phyloP scores from a whole-genome alignment of 306 rosid genomes.

The Trifolium repens region DNA sequence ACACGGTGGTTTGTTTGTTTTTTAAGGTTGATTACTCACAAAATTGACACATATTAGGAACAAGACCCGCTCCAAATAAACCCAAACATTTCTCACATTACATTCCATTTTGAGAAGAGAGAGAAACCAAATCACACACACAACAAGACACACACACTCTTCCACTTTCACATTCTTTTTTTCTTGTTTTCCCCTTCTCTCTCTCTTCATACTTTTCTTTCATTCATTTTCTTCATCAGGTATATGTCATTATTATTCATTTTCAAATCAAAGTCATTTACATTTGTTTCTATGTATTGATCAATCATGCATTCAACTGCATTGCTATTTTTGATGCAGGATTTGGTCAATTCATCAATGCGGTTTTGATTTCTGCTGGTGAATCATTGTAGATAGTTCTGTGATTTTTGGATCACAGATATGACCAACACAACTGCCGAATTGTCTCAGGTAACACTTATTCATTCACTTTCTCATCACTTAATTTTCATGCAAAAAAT shows the following conservation, averaged over 20 bases:
- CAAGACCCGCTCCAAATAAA: slow-evolving; percentile 55
- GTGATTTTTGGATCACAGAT: slow-evolving; percentile 65
- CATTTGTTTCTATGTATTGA: not conserved
- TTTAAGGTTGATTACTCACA: not conserved
- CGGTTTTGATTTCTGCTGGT: slow-evolving; percentile 44
- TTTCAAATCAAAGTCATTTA: not conserved
- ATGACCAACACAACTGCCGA: slow-evolving; percentile 75
- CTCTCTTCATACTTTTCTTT: slow-evolving; percentile 5
- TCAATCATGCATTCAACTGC: slow-evolving; percentile 23
- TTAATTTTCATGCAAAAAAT: not conserved
- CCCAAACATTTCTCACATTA: slow-evolving; percentile 52
- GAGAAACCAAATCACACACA: slow-evolving; percentile 27
- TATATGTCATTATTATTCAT: slow-evolving; percentile 13
- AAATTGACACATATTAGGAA: slow-evolving; percentile 36
- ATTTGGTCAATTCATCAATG: slow-evolving; percentile 38
- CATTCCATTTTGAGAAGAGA: slow-evolving; percentile 51
- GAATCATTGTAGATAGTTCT: slow-evolving; percentile 47
- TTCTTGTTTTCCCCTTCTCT: not conserved
- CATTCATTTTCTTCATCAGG: slow-evolving; percentile 26
- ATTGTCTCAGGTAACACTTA: slow-evolving; percentile 57
- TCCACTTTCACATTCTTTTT: slow-evolving; percentile 33
- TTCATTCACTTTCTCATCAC: not conserved
- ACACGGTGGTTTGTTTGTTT: not conserved
- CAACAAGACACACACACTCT: slow-evolving; percentile 10
- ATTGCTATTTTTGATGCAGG: slow-evolving; percentile 43